Base-by-base conservation (phyloP, 495 filamentous ascomycete species). In the Lasiosphaeria miniovina region DNA sequence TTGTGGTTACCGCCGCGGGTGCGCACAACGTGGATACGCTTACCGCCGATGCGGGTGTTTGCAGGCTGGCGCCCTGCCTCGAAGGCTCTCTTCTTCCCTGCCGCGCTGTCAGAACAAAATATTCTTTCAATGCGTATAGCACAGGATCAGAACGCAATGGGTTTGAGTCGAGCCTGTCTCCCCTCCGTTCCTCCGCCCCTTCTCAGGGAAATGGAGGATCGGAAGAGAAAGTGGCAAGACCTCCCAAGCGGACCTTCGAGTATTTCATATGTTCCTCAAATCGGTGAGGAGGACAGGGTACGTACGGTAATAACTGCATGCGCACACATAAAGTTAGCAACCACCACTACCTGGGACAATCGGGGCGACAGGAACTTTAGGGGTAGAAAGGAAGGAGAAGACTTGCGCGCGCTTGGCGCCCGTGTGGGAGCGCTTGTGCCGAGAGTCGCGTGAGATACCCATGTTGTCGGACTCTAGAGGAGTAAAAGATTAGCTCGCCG, bases 381-480 rank as follows among this genome's bases (percentile, higher is more conserved):
- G n/a, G 33, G 36, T 9, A 59, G 15, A 10, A 1, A 24, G 49
- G 48, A 55, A 55, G 34, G 55, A 48, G 45, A 40, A 45, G 53
- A 70, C 68, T 63, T 68, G 58, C 69, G 93, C 84, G 72, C 93
- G 86, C 89, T 96, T 97, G 68, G 93, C 93, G 83, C 93, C 93
- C 71, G 93, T 91, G 77, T 90, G 90, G 79, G 90, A 89, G 82
- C 93, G 92, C 89, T 98, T 98, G 86, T 98, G 93, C 82, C 93
- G 90, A 72, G 91, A 96, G 81, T 97, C 93, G 79, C 93, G 90
- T 81, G 93, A 96, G 81, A 98, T 97, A 98, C 93, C 93, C 93
- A 98, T 98, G 67, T 77, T 78, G 78, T 69, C 78, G 70, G 68
- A 69, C 60, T 74, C 74, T 80, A 63, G 31, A 34, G 7, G 36